Evolutionary conservation across 2,329 filamentous ascomycete genomes (phyloP).

Genomic region (Paecilomyces niveus): DNA sequence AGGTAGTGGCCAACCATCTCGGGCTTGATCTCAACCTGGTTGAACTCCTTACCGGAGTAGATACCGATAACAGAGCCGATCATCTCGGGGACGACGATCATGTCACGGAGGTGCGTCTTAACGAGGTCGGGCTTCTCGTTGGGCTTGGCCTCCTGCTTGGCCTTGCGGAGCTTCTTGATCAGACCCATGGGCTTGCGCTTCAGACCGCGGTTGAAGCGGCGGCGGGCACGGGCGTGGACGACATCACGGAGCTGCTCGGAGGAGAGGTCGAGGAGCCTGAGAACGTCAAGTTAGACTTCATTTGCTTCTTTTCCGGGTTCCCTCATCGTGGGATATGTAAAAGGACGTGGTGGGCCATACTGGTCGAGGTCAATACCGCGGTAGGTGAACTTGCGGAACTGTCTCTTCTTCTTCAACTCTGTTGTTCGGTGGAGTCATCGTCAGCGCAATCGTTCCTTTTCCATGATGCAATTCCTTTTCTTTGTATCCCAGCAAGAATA

Average conservation of each 20-base stretch:
- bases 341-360: conserved; percentile 53
- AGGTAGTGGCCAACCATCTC: conserved; percentile 99
- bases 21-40: conserved; percentile 99
- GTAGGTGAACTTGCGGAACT: conserved; percentile 99
- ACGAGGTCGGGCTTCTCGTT: conserved; percentile 99
- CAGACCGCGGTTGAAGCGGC: conserved; percentile 98
- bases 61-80: conserved; percentile 97
- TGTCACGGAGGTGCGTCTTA: conserved; percentile 99
- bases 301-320: neutral
- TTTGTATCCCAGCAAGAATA: neutral
- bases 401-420: conserved; percentile 99
- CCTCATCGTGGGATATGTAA: neutral
- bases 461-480: conserved; percentile 6
- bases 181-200: conserved; percentile 99
- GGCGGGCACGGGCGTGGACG: conserved; percentile 96
- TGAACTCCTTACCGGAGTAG: conserved; percentile 99
- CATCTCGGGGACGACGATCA: conserved; percentile 99
- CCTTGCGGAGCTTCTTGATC: conserved; percentile 99
- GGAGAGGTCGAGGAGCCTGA: conserved; percentile 93
- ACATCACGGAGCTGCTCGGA: conserved; percentile 99
- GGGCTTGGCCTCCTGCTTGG: conserved; percentile 96
- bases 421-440: conserved; percentile 22
- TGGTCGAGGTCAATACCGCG: conserved; percentile 98
- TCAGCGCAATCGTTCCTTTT: conserved; percentile 19
- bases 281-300: conserved; percentile 12